Conservation (phyloP, 768 basidiomycete genomes). For the Termitomyces sp. region DNA sequence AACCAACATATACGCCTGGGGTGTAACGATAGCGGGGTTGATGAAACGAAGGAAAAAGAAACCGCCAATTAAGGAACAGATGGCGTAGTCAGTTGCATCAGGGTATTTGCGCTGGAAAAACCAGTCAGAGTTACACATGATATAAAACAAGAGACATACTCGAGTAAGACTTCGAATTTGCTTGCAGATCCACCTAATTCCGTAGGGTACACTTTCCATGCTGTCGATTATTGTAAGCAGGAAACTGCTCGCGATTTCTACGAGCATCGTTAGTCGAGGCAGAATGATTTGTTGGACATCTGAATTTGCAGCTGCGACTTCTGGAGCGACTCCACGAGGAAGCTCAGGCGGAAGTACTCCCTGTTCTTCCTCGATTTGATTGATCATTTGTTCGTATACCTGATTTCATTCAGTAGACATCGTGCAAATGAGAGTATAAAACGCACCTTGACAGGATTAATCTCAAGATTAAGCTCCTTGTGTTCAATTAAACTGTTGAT, state of each 20-base stretch:
- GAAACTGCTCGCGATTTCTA: conserved; percentile 99
- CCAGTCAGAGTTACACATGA: neutral
- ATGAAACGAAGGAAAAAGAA: conserved; percentile 99
- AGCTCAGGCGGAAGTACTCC: conserved; percentile 87
- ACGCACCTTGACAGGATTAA: conserved; percentile 92
- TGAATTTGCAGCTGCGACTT: conserved; percentile 87
- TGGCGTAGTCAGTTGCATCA: conserved; percentile 96
- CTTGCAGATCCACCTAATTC: conserved; percentile 99
- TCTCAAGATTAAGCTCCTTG: conserved; percentile 98
- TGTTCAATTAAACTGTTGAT: conserved; percentile 99
- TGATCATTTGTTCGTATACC: conserved; percentile 99
- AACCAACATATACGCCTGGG: conserved; percentile 99
- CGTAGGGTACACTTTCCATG: conserved; percentile 97
- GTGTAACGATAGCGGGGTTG: conserved; percentile 98
- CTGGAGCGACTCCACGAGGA: conserved; percentile 90
- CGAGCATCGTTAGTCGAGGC: conserved; percentile 95
- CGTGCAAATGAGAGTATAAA: conserved; percentile 2
- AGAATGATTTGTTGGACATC: conserved; percentile 99
- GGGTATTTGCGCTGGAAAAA: conserved; percentile 90
- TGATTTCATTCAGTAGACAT: conserved; percentile 21
- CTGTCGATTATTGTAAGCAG: conserved; percentile 96
- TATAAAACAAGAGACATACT: conserved; percentile 41
- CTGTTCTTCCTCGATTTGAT: conserved; percentile 97
- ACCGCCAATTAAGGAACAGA: conserved; percentile 97
- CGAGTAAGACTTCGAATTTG: conserved; percentile 95